A percentile compares a stretch with the other conserved stretches of the same genome.
phyloP scores from a whole-genome alignment of 345 rosid genomes.

The Stellera chamaejasme region DNA sequence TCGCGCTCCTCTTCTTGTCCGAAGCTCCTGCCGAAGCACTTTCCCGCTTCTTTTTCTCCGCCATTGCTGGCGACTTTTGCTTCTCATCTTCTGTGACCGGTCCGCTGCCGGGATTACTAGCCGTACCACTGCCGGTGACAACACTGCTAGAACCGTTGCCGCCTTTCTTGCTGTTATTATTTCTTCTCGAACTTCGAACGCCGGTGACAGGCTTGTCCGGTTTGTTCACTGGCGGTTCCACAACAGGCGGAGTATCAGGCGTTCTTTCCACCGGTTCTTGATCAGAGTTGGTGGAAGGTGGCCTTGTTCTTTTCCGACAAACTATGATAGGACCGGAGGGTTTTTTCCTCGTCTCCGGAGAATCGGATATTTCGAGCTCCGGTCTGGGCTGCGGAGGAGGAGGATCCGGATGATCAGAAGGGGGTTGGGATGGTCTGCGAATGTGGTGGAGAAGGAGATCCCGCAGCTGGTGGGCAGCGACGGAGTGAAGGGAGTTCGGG shows the following conservation, averaged over 20 bases:
- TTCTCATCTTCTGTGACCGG: conserved; percentile 16
- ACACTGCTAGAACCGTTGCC: background rate
- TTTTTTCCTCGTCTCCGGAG: conserved; percentile 38
- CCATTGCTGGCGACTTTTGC: conserved; percentile 11
- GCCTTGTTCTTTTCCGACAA: conserved; percentile 50
- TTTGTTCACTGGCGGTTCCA: conserved; percentile 10
- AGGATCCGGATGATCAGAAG: background rate
- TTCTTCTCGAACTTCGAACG: conserved; percentile 54
- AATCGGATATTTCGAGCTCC: conserved; percentile 39
- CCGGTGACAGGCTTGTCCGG: conserved; percentile 39
- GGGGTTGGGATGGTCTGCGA: conserved; percentile 23
- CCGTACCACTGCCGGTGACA: conserved; percentile 5
- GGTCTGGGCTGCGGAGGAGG: conserved; percentile 16
- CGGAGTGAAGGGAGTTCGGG: conserved; percentile 34
- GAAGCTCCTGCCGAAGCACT: conserved; percentile 21
- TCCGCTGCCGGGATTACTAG: conserved; percentile 11
- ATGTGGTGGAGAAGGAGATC: conserved; percentile 29
- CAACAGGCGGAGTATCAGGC: too few relatives aligned
- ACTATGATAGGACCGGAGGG: conserved; percentile 33
- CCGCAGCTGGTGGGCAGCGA: conserved; percentile 45
- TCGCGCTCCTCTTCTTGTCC: conserved; percentile 57
- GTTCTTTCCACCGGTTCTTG: conserved; percentile 20
- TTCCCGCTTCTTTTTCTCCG: conserved; percentile 22
- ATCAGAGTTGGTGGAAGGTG: conserved; percentile 31
- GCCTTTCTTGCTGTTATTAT: conserved; percentile 22